These are phyloP conservation scores for Centrapalus pauciflorus DNA, from an alignment of 129 eudicot species.

Conservation along the genomic window DNA sequence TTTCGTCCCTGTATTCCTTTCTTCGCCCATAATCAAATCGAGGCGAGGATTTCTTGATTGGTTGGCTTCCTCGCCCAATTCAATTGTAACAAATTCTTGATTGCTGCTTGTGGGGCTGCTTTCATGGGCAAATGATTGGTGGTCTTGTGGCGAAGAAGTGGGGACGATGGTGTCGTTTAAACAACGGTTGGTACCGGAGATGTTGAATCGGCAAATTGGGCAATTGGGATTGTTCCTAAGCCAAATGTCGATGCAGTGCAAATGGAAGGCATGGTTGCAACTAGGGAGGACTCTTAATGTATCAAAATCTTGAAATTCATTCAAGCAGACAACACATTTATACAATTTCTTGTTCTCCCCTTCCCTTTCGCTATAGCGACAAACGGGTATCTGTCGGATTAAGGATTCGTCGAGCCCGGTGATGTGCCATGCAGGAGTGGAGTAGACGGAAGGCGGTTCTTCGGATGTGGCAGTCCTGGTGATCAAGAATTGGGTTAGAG, in stretches of 20 bases:
- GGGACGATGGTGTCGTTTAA: slow-evolving; percentile 52
- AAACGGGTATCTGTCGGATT: slow-evolving; percentile 63
- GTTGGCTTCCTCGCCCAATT: slow-evolving; percentile 42
- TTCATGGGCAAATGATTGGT: slow-evolving; percentile 22
- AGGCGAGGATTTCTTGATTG: slow-evolving; percentile 39
- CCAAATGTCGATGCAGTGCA: slow-evolving; percentile 91
- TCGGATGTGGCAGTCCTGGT: slow-evolving; percentile 23
- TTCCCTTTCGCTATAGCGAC: slow-evolving; percentile 41
- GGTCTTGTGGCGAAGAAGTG: slow-evolving; percentile 72
- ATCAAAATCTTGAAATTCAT: slow-evolving; percentile 72
- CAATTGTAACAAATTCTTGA: slow-evolving; percentile 71
- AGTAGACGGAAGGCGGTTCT: slow-evolving; percentile 51
- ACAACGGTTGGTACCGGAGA: slow-evolving; percentile 45
- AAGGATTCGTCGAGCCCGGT: slow-evolving; percentile 71
- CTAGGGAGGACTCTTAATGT: slow-evolving; percentile 64
- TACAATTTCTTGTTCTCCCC: slow-evolving; percentile 26
- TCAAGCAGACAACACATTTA: slow-evolving; percentile 82
- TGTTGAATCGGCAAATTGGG: slow-evolving; percentile 75
- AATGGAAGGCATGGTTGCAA: slow-evolving; percentile 79
- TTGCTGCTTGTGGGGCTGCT: slow-evolving; percentile 32
- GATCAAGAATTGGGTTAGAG: slow-evolving; percentile 44
- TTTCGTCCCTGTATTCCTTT: slow-evolving; percentile 33
- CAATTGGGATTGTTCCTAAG: slow-evolving; percentile 77
- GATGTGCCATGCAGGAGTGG: slow-evolving; percentile 56
- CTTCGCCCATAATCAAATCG: slow-evolving; percentile 56